A percentile compares a stretch with the other conserved stretches of the same genome.
Conservation (phyloP, 1,284 basidiomycete genomes). For the Moesziomyces parantarcticus region DNA sequence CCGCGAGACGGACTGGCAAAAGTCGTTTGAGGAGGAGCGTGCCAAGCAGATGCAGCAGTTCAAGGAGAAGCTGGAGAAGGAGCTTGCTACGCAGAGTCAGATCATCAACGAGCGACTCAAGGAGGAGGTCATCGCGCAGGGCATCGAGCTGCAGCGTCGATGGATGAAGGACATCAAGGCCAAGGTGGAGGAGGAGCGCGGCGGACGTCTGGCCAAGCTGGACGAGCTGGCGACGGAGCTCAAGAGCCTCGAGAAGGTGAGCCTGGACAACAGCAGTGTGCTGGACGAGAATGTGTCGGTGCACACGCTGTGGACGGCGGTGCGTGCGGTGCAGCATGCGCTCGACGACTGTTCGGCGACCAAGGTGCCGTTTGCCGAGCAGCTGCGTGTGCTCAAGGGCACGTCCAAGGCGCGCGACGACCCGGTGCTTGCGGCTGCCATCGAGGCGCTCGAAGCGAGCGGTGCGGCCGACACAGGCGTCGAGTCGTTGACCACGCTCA, state of each 20-base stretch:
- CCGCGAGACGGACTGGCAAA: conserved; percentile 87
- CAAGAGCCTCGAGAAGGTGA: conserved; percentile 88
- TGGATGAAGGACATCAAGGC: conserved; percentile 97
- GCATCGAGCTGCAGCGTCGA: conserved; percentile 93
- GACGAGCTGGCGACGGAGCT: conserved; percentile 90
- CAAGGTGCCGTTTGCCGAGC: conserved; percentile 85
- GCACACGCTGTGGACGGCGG: conserved; percentile 74
- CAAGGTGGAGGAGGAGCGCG: conserved; percentile 94
- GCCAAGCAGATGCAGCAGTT: conserved; percentile 80
- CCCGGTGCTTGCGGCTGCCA: conserved; percentile 67
- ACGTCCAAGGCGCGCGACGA: conserved; percentile 74
- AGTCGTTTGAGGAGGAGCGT: conserved; percentile 83
- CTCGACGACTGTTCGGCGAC: conserved; percentile 73
- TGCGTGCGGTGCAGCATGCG: conserved; percentile 67
- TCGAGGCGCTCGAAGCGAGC: conserved; percentile 72
- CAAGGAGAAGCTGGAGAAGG: conserved; percentile 84
- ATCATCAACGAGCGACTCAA: conserved; percentile 87
- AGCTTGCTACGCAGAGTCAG: conserved; percentile 87
- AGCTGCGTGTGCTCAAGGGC: conserved; percentile 81
- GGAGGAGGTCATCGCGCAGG: conserved; percentile 94
- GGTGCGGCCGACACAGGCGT: conserved; percentile 83
- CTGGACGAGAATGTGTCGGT: conserved; percentile 89
- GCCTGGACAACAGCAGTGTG: conserved; percentile 87
- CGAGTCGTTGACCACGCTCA: conserved; percentile 87
- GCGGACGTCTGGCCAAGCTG: conserved; percentile 91